Evolutionary conservation across 192 early-diverging fungal species (phyloP).

Genomic region (Irineochytrium annulatum): DNA sequence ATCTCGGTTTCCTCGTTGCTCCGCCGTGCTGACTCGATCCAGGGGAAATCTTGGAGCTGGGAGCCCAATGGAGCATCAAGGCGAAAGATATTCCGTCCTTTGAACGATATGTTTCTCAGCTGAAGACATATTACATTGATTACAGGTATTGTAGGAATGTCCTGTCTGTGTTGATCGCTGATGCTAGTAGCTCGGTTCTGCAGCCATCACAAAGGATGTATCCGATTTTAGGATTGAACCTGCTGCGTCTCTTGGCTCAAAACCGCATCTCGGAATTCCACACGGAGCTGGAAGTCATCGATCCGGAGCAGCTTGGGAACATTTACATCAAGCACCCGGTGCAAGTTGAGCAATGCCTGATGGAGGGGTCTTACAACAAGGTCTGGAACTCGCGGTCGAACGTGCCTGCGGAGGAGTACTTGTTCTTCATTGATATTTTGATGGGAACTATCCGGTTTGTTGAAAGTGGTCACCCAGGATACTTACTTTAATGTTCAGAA

Average conservation of each 20-base stretch:
- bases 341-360: slow-evolving; percentile 91
- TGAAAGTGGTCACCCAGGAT: slow-evolving; percentile 17
- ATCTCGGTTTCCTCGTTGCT: not conserved
- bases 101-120: slow-evolving; percentile 91
- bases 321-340: slow-evolving; percentile 87
- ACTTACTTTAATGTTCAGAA: slow-evolving; percentile 48
- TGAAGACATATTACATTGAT: slow-evolving; percentile 84
- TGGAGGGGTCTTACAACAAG: slow-evolving; percentile 97
- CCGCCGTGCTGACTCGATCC: not conserved
- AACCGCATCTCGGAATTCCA: slow-evolving; percentile 98
- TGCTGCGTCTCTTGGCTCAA: slow-evolving; percentile 88
- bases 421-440: slow-evolving; percentile 92
- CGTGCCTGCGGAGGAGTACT: slow-evolving; percentile 87
- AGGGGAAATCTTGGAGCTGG: slow-evolving; percentile 88
- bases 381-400: slow-evolving; percentile 88
- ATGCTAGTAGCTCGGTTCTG: slow-evolving; percentile 38
- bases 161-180: not conserved
- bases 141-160: slow-evolving; percentile 48
- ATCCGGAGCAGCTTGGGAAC: slow-evolving; percentile 76
- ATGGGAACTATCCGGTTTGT: slow-evolving; percentile 83
- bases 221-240: slow-evolving; percentile 85
- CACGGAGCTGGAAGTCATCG: slow-evolving; percentile 90
- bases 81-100: slow-evolving; percentile 88
- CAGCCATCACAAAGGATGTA: slow-evolving; percentile 80
- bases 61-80: slow-evolving; percentile 82